These are phyloP conservation scores for Auricularia heimuer DNA, from an alignment of 768 basidiomycete genomes.

Conservation along the genomic window DNA sequence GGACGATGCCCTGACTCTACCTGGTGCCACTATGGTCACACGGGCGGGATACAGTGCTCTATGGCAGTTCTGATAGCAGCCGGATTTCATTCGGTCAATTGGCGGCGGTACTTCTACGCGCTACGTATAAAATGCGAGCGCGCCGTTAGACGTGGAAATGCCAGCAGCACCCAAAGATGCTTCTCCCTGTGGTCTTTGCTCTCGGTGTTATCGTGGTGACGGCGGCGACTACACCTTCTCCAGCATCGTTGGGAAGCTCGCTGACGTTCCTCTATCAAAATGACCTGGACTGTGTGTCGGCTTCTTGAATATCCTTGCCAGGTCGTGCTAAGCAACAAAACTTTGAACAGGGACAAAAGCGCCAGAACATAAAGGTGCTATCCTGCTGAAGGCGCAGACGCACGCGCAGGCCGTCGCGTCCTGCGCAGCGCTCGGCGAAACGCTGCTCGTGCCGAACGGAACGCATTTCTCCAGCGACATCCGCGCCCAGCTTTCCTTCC, in stretches of 20 bases:
- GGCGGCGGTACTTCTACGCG: too few species aligned
- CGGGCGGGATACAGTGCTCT: too few species aligned
- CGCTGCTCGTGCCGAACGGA: constrained; percentile 3
- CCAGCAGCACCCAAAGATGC: neutral
- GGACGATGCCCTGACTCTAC: too few species aligned
- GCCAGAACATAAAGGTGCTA: constrained; percentile 6
- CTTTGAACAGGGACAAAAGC: constrained; percentile 9
- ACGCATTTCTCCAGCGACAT: constrained; percentile 6
- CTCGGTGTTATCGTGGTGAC: neutral
- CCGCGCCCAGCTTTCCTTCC: neutral
- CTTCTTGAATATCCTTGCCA: too few species aligned
- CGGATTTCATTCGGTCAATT: too few species aligned
- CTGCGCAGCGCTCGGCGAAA: constrained; percentile 6
- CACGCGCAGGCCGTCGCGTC: constrained; percentile 6
- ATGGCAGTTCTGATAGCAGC: too few species aligned
- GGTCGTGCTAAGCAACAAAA: neutral
- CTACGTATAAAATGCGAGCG: too few species aligned
- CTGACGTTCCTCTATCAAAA: constrained; percentile 26
- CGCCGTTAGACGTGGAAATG: too few species aligned
- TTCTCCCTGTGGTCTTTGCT: neutral
- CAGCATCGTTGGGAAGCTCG: neutral
- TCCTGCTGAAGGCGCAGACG: constrained; percentile 6
- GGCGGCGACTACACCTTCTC: neutral
- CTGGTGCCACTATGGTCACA: too few species aligned
- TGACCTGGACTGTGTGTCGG: constrained; percentile 21